A percentile compares a stretch with the other conserved stretches of the same genome.
Conservation (phyloP, 371 early-diverging fungal species). For the Apophysomyces elegans region DNA sequence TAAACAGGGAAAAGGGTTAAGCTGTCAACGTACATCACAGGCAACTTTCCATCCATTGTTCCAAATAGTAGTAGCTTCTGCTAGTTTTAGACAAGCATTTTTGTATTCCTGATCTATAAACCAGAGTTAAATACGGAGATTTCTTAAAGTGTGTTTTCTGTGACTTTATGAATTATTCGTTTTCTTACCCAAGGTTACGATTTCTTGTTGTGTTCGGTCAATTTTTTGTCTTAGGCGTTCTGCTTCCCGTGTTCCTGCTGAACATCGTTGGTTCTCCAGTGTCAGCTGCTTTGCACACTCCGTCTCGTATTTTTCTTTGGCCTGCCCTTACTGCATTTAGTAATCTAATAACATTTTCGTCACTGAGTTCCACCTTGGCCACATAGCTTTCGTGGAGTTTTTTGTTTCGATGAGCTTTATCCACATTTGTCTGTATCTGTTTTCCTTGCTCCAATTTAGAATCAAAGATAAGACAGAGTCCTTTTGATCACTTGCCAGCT, state of each 20-base stretch:
- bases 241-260: constrained; percentile 30
- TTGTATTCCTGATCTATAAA: constrained; percentile 71
- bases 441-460: neutral
- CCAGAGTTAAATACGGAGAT: neutral
- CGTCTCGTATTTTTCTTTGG: constrained; percentile 73
- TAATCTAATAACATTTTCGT: neutral
- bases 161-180: neutral
- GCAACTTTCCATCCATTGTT: constrained; percentile 67
- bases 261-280: constrained; percentile 41
- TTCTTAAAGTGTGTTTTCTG: neutral
- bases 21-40: constrained; percentile 61
- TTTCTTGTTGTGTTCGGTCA: constrained; percentile 41
- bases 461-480: neutral
- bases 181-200: constrained; percentile 36
- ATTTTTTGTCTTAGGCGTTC: constrained; percentile 41
- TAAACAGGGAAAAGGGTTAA: neutral
- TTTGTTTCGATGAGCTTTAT: constrained; percentile 60
- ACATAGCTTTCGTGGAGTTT: constrained; percentile 50
- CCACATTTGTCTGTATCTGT: constrained; percentile 52
- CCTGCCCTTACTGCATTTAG: constrained; percentile 23
- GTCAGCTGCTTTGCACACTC: constrained; percentile 56
- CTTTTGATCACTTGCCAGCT: constrained; percentile 43
- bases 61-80: constrained; percentile 76
- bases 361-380: constrained; percentile 31
- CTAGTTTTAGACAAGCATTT: constrained; percentile 62